Base-by-base conservation (phyloP, 2,329 filamentous ascomycete genomes). In the Tolypocladium ophioglossoides region DNA sequence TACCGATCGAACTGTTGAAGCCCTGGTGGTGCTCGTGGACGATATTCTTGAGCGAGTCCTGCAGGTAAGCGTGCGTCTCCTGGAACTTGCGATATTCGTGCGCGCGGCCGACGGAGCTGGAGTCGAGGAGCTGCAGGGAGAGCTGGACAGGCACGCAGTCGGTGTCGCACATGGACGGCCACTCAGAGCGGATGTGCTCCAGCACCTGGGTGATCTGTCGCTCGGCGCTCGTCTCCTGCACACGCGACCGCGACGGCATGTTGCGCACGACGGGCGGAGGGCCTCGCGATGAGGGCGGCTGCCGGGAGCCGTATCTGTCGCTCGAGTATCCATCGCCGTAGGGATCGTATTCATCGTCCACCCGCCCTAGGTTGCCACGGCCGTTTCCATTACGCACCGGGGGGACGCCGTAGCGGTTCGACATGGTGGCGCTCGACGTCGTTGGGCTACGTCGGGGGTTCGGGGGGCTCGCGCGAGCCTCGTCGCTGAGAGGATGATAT, bases 11-110 rank as follows among this genome's bases (percentile, higher is more conserved):
- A 70, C 90, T 96, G 73, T 97, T 99, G 79, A 99, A 99, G 49
- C 94, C 95, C 70, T 99, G 94, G 66, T 99, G 92, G 67, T 99
- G 92, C 73, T 99, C 92, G 69, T 99, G 96, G 30, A 99, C 94
- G 63, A 99, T 96, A 37, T 85, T 84, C 70, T 96, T 96, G 55
- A 99, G 78, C 11, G 92, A 91, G 62, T 87, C 86, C 67, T 99
- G 91, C n/a, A 99, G 81, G 67, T 94, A 89, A 59, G 84, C 78
- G 68, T 96, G 89, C 49, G 89, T 91, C 60, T 86, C 78, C 65
- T 88, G 80, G 68, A 99, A 99, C 61, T 89, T 85, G 57, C 79
- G 80, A 68, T 96, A 92, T 63, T 95, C 89, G 68, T 91, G 86
- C 49, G 92, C 92, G 58, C 94, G 84, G 22, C 94, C 94, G 54